Evolutionary conservation across 2,329 filamentous ascomycete genomes (phyloP).

Genomic region (Sclerotiophoma versabilis): DNA sequence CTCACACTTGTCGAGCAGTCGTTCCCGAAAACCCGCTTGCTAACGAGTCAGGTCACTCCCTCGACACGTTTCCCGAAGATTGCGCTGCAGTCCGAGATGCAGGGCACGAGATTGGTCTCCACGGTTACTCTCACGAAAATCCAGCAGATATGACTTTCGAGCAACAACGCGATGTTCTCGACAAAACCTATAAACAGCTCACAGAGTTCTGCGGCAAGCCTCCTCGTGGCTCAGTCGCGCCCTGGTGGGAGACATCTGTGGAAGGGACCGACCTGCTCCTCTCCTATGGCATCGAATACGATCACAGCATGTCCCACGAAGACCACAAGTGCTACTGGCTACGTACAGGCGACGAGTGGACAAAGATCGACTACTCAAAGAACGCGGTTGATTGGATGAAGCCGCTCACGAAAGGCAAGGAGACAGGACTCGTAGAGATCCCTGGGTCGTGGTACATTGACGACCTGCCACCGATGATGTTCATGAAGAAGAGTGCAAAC

Average conservation of each 20-base stretch:
- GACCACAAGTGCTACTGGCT: conserved; percentile 71
- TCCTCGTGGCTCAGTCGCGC: conserved; percentile 74
- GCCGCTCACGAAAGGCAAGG: conserved; percentile 64
- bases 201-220: conserved; percentile 75
- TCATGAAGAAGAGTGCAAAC: conserved; percentile 70
- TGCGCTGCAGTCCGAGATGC: conserved; percentile 65
- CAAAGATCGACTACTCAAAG: conserved; percentile 70
- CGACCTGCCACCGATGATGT: conserved; percentile 69
- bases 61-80: conserved; percentile 73
- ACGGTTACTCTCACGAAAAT: conserved; percentile 78
- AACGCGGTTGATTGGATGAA: conserved; percentile 71
- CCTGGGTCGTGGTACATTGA: conserved; percentile 49
- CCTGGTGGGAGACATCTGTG: conserved; percentile 75
- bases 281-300: conserved; percentile 72
- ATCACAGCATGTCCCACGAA: conserved; percentile 70
- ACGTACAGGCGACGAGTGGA: conserved; percentile 69
- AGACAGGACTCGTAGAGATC: conserved; percentile 71
- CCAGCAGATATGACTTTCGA: conserved; percentile 74
- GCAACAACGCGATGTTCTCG: conserved; percentile 77
- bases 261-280: conserved; percentile 71
- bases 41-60: conserved; percentile 53
- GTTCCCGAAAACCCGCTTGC: not conserved
- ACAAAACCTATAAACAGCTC: conserved; percentile 75
- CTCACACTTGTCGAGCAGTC: not conserved
- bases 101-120: conserved; percentile 72